phyloP scores from a whole-genome alignment of 495 filamentous ascomycete genomes.

The Hamigera avellanea region DNA sequence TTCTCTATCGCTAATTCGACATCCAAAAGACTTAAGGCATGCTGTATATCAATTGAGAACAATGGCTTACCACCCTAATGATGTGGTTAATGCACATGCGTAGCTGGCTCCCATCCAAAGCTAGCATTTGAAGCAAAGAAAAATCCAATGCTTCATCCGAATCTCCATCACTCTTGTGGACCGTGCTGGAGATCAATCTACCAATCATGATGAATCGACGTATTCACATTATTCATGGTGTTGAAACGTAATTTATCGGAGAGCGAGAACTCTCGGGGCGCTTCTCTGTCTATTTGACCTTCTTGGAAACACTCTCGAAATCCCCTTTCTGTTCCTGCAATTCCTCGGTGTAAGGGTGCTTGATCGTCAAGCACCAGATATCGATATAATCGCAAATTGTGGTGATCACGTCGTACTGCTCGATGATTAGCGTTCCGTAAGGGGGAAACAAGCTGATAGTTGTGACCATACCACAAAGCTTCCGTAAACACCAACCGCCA shows the following conservation, averaged over 20 bases:
- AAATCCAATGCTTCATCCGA: too few relatives aligned
- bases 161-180: too few relatives aligned
- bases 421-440: background rate
- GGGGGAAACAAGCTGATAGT: background rate
- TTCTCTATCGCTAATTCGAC: too few relatives aligned
- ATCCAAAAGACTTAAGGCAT: too few relatives aligned
- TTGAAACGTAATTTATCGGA: background rate
- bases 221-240: background rate
- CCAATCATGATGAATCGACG: background rate
- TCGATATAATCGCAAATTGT: constrained; percentile 97
- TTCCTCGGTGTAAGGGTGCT: constrained; percentile 41
- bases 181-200: too few relatives aligned
- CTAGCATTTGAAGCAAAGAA: too few relatives aligned
- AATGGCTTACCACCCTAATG: too few relatives aligned
- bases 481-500: constrained; percentile 77
- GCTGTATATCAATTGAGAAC: too few relatives aligned
- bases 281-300: constrained; percentile 7
- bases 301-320: constrained; percentile 18
- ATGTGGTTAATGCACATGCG: too few relatives aligned
- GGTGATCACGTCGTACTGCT: constrained; percentile 73
- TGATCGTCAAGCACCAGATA: constrained; percentile 97
- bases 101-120: too few relatives aligned
- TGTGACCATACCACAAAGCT: constrained; percentile 66
- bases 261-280: background rate
- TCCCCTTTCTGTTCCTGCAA: constrained; percentile 14